Conservation (phyloP, 75 land plant genomes). For the Pseudotsuga menziesii region DNA sequence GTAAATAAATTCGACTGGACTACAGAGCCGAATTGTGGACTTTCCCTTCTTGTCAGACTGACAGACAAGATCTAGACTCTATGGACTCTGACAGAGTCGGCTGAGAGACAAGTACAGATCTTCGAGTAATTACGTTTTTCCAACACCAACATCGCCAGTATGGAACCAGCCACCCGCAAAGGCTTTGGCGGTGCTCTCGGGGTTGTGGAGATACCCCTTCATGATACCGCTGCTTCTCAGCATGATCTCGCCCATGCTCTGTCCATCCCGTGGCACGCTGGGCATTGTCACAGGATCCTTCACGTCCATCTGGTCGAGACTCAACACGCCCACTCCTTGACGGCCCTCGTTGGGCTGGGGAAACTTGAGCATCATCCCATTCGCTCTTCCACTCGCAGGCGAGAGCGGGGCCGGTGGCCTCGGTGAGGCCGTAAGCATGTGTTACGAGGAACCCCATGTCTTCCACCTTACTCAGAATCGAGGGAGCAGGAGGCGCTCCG, state of each 20-base stretch:
- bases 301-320: constrained; percentile 49
- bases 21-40: no score
- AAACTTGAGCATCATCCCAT: constrained; percentile 47
- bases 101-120: no score
- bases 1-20: no score
- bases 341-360: constrained; percentile 32
- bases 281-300: constrained; percentile 38
- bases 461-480: constrained; percentile 26
- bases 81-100: no score
- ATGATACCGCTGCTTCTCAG: constrained; percentile 59
- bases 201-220: constrained; percentile 70
- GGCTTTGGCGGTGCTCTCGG: constrained; percentile 34
- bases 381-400: constrained; percentile 40
- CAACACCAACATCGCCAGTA: constrained; percentile 34
- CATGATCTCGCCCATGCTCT: constrained; percentile 62
- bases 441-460: constrained; percentile 30
- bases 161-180: constrained; percentile 45
- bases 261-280: constrained; percentile 58
- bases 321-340: constrained; percentile 53
- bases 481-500: constrained; percentile 43
- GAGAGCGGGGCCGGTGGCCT: constrained; percentile 61
- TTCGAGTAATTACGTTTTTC: no score
- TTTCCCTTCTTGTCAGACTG: no score
- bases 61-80: no score
- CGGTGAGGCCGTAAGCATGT: constrained; percentile 53